Base-by-base conservation (phyloP, 495 filamentous ascomycete genomes). In the Hyaloscypha variabilis region DNA sequence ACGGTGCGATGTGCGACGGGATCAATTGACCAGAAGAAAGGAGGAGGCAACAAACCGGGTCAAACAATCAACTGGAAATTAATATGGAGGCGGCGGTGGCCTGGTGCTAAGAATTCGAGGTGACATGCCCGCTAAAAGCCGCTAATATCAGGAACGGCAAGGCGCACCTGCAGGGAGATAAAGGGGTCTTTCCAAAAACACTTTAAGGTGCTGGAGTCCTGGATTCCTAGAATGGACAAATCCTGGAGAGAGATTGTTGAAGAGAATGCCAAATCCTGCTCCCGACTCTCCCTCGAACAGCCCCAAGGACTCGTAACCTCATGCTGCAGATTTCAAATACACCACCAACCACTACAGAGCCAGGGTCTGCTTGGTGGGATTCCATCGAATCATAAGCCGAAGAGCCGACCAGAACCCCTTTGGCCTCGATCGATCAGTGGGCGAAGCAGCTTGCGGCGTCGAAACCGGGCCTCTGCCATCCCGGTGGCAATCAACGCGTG, bases 21-120 rank as follows among this genome's bases (percentile, higher is more conserved):
- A 50, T 65, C 65, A 67, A 67, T 67, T 67, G 59, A 63, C 26
- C 53, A 21, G 39, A 53, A 52, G 58, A 31, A 28, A 63, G 42
- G 54, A 58, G n/a, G 46, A 42, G 46, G n/a, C 42, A 60, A 60
- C 51, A 63, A 58, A 58, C 53, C 58, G 46, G 64, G 51, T 26
- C 31, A 13, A 34, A 50, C 46, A 42, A 39, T 46, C 63, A 39
- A 66, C 28, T 58, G 23, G 26, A 64, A 64, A 65, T 59, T 58
- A 64, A 64, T 65, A 29, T 59, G 30, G 52, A 36, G 50, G 62
- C 13, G 21, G 23, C 10, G 23, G 39, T 46, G 39, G 39, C 39
- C 39, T 46, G 39, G 39, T 46, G 39, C 39, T 51, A 26, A 21
- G 19, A 34, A 50, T 21, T 60, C 23, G 58, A 21, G 17, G 17